Evolutionary conservation across 192 early-diverging fungal genomes (phyloP).

Genomic region (Coemansia furcata): DNA sequence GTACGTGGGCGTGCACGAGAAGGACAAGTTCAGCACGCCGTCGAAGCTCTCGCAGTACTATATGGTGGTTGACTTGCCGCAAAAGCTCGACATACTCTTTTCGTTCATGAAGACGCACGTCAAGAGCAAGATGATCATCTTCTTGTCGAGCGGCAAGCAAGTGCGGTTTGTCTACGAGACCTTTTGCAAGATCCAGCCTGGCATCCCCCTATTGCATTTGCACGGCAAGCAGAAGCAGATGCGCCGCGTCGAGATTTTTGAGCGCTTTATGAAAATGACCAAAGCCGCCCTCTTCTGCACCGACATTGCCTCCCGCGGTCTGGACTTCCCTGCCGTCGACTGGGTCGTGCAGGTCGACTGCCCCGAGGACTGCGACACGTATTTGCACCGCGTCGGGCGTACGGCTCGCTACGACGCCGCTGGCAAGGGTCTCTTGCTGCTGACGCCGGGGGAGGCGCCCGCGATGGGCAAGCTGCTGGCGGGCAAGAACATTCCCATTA

Average conservation of each 20-base stretch:
- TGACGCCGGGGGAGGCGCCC: conserved; percentile 84
- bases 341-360: conserved; percentile 99
- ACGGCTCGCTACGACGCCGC: conserved; percentile 91
- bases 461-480: conserved; percentile 75
- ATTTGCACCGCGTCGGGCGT: conserved; percentile 97
- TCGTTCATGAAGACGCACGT: conserved; percentile 95
- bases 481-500: conserved; percentile 80
- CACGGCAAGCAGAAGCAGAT: conserved; percentile 98
- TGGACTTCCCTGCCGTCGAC: conserved; percentile 97
- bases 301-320: conserved; percentile 92
- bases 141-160: conserved; percentile 96
- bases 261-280: conserved; percentile 77
- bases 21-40: conserved; percentile 78
- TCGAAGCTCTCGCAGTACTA: conserved; percentile 82
- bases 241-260: conserved; percentile 91
- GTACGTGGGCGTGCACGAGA: conserved; percentile 93
- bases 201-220: conserved; percentile 83
- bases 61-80: conserved; percentile 73
- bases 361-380: conserved; percentile 94
- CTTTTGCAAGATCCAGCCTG: conserved; percentile 93
- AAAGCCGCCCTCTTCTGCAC: conserved; percentile 86
- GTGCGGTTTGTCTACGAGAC: conserved; percentile 92
- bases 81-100: conserved; percentile 94
- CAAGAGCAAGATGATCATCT: conserved; percentile 86
- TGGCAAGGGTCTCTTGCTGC: conserved; percentile 83